A percentile compares a stretch with the other conserved stretches of the same genome.
Evolutionary conservation across 768 basidiomycete species (phyloP).

Genomic region (Jaapia argillacea): DNA sequence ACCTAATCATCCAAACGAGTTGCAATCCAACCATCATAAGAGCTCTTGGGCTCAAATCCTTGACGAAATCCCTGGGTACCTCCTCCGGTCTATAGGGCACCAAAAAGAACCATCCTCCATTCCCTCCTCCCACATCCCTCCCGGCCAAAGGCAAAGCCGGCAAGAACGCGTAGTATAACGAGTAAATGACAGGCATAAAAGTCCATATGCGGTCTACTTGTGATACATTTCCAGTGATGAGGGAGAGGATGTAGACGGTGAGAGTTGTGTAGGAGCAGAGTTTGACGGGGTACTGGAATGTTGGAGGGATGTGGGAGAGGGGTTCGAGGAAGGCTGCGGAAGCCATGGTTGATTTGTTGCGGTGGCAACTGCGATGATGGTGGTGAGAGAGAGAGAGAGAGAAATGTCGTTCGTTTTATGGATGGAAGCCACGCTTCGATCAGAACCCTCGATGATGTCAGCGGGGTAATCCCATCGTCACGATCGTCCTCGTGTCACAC

Average conservation of each 20-base stretch:
- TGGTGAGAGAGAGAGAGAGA: no score
- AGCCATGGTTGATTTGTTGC: no score
- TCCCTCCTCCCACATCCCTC: no score
- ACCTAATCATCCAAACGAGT: constrained; percentile 24
- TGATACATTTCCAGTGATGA: constrained; percentile 71
- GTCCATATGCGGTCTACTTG: constrained; percentile 79
- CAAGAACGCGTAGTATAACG: constrained; percentile 70
- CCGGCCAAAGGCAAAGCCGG: constrained; percentile 43
- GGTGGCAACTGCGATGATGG: no score
- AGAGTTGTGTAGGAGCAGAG: constrained; percentile 42
- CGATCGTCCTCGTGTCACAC: no score
- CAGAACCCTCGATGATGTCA: no score
- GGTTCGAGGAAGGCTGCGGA: no score
- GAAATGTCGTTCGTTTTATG: no score
- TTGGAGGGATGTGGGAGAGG: background rate
- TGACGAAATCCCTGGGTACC: constrained; percentile 20
- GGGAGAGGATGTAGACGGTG: constrained; percentile 45
- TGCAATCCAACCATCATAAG: constrained; percentile 65
- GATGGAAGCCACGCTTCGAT: no score
- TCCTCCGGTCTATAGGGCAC: constrained; percentile 51
- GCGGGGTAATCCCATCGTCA: no score
- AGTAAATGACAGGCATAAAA: constrained; percentile 74
- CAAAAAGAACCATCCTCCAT: no score
- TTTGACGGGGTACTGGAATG: constrained; percentile 34
- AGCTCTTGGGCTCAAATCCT: constrained; percentile 61